phyloP scores from a whole-genome alignment of 306 rosid genomes.

The Fragaria iinumae region DNA sequence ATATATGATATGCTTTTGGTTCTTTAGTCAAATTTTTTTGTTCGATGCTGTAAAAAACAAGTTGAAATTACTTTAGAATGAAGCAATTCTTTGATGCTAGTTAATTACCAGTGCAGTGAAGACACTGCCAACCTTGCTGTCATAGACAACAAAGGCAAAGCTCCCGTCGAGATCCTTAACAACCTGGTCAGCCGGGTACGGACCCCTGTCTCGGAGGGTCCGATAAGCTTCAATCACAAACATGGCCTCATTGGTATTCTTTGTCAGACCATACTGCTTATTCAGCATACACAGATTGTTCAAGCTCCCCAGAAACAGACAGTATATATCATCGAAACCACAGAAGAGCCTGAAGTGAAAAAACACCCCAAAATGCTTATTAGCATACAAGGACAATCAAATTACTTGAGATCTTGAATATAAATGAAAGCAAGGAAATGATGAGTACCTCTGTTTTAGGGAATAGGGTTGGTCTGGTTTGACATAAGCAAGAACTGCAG shows the following conservation, averaged over 20 bases:
- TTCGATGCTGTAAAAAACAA: not conserved
- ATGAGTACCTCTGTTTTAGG: conserved; percentile 53
- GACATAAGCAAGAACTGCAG: conserved; percentile 87
- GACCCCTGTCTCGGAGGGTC: conserved; percentile 91
- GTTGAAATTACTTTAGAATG: not conserved
- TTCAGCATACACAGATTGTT: conserved; percentile 59
- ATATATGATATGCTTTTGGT: too few species aligned
- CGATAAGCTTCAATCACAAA: conserved; percentile 86
- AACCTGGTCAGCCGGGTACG: conserved; percentile 97
- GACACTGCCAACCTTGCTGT: conserved; percentile 77
- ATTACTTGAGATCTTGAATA: not conserved
- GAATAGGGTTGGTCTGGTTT: conserved; percentile 47
- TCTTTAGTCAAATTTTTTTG: too few species aligned
- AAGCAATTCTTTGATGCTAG: not conserved
- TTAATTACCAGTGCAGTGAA: conserved; percentile 79
- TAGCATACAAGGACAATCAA: not conserved
- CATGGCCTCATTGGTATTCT: conserved; percentile 72
- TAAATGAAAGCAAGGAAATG: not conserved
- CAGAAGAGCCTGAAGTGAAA: conserved; percentile 60
- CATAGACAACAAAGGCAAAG: conserved; percentile 96
- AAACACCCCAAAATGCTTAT: not conserved
- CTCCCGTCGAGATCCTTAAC: conserved; percentile 91
- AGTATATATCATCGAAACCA: conserved; percentile 83
- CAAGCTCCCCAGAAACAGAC: conserved; percentile 80
- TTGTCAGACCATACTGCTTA: conserved; percentile 78